These are phyloP conservation scores for Sugiyamaella americana DNA, from an alignment of 805 yeast species.

Conservation along the genomic window DNA sequence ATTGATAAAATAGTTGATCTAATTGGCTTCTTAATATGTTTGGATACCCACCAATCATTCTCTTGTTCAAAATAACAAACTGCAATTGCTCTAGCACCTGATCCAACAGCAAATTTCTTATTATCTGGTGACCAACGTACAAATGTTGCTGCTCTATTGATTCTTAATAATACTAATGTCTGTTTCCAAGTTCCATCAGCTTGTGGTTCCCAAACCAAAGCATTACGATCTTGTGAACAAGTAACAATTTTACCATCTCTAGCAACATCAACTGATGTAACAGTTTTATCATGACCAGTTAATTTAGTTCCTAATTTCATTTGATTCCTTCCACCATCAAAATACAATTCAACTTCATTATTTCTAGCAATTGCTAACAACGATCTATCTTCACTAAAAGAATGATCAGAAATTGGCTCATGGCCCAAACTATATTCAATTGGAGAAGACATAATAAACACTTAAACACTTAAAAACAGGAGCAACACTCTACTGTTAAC, in stretches of 20 bases:
- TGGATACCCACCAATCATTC: slow-evolving; percentile 99
- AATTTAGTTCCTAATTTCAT: slow-evolving; percentile 63
- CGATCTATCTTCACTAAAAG: slow-evolving; percentile 63
- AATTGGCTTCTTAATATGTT: slow-evolving; percentile 93
- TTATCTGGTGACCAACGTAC: slow-evolving; percentile 96
- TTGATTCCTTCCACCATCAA: slow-evolving; percentile 41
- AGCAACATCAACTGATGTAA: slow-evolving; percentile 91
- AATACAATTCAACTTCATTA: slow-evolving; percentile 67
- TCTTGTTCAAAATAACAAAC: slow-evolving; percentile 93
- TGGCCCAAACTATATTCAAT: slow-evolving; percentile 49
- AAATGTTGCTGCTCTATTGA: slow-evolving; percentile 90
- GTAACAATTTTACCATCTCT: slow-evolving; percentile 86
- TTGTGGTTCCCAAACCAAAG: slow-evolving; percentile 87
- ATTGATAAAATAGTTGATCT: slow-evolving; percentile 77
- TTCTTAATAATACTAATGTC: slow-evolving; percentile 84
- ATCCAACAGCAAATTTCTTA: slow-evolving; percentile 93
- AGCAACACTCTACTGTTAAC: slow-evolving; percentile 34
- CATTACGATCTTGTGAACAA: slow-evolving; percentile 96
- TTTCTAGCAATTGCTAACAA: slow-evolving; percentile 78
- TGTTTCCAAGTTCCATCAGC: slow-evolving; percentile 66
- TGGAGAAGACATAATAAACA: slow-evolving; percentile 5
- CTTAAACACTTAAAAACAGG: slow-evolving; percentile 22
- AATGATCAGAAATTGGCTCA: slow-evolving; percentile 85
- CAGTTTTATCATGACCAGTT: slow-evolving; percentile 84
- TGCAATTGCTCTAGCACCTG: slow-evolving; percentile 90